A percentile compares a stretch with the other conserved stretches of the same genome.
phyloP scores from a whole-genome alignment of 106 monocot genomes.

The Phalaenopsis equestris region DNA sequence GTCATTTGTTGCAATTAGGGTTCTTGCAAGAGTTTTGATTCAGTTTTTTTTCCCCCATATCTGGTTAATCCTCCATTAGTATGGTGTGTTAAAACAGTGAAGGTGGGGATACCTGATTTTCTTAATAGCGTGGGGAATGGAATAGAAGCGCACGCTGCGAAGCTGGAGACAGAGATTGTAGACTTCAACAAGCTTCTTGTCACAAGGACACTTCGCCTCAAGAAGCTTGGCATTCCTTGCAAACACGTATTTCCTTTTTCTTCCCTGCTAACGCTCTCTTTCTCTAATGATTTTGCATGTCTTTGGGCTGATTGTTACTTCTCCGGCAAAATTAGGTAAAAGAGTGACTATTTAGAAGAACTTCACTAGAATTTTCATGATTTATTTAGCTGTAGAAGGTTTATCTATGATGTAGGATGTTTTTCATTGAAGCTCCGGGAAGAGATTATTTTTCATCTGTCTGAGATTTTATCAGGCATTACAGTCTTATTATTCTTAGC shows the following conservation, averaged over 20 bases:
- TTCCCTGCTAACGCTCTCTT: background rate
- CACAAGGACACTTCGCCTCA: conserved; percentile 48
- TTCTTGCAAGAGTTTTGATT: background rate
- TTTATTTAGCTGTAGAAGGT: background rate
- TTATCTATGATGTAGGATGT: background rate
- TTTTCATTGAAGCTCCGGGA: background rate
- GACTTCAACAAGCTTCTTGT: conserved; percentile 55
- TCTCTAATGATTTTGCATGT: background rate
- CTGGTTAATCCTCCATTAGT: background rate
- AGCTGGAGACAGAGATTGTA: conserved; percentile 56
- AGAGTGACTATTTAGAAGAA: background rate
- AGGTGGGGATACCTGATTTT: conserved; percentile 64
- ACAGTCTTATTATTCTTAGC: background rate
- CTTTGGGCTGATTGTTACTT: background rate
- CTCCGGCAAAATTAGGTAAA: background rate
- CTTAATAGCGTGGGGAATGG: conserved; percentile 50
- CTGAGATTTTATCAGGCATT: background rate
- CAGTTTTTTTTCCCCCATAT: background rate
- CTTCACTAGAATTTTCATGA: background rate
- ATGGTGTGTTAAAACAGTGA: conserved; percentile 20
- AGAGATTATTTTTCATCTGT: background rate
- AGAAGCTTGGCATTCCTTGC: conserved; percentile 53
- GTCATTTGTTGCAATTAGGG: background rate
- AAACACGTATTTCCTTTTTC: conserved; percentile 35
- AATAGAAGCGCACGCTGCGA: conserved; percentile 39